Percentiles rank a stretch among this genome's conserved stretches.
phyloP scores from a whole-genome alignment of 805 yeast genomes.

The Jamesozyma piceae region DNA sequence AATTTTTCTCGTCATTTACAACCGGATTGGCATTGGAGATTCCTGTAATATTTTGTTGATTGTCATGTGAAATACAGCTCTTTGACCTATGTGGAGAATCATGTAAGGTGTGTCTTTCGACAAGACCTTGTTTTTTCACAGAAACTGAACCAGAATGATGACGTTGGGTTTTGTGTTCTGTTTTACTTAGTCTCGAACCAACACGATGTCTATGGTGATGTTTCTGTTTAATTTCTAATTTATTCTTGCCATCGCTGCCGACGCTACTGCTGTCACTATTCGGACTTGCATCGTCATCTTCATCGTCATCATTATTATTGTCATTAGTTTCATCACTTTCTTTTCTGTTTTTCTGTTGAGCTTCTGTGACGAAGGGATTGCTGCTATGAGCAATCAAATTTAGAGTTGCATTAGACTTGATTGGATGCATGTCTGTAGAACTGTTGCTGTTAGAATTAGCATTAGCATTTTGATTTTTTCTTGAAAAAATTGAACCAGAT shows the following conservation, averaged over 20 bases:
- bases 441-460: too few relatives aligned
- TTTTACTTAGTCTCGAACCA: too few relatives aligned
- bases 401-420: slow-evolving; percentile 21
- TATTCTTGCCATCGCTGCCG: too few relatives aligned
- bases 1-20: slow-evolving; percentile 30
- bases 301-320: neutral
- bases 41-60: neutral
- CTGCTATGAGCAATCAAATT: slow-evolving; percentile 23
- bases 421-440: slow-evolving; percentile 4
- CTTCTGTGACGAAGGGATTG: slow-evolving; percentile 27
- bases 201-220: neutral
- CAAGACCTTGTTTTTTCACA: too few relatives aligned
- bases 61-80: slow-evolving; percentile 11
- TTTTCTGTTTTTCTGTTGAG: slow-evolving; percentile 1
- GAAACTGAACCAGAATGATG: too few relatives aligned
- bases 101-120: slow-evolving; percentile 9
- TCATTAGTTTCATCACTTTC: neutral
- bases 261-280: too few relatives aligned
- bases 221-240: neutral
- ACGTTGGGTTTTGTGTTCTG: too few relatives aligned
- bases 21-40: neutral
- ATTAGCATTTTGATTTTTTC: slow-evolving; percentile 6
- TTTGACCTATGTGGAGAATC: slow-evolving; percentile 8
- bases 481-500: slow-evolving; percentile 17
- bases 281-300: slow-evolving; percentile 1